Evolutionary conservation across 2,329 filamentous ascomycete genomes (phyloP).

Genomic region (Parastagonospora avenae): DNA sequence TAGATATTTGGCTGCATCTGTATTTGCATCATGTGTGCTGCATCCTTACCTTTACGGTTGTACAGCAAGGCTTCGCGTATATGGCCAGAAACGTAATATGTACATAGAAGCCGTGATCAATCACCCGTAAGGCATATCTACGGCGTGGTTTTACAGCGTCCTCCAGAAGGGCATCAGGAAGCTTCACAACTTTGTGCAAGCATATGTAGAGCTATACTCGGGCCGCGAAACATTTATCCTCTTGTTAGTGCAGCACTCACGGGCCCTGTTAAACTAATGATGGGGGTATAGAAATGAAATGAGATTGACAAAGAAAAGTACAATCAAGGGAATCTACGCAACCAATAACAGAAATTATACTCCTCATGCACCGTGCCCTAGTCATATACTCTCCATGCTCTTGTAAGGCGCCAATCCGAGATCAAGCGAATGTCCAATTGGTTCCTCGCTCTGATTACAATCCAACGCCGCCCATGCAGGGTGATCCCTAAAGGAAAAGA

Average conservation of each 20-base stretch:
- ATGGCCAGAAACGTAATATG: too few relatives aligned
- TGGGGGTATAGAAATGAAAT: constrained; percentile 2
- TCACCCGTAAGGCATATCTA: too few relatives aligned
- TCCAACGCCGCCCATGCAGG: constrained; percentile 14
- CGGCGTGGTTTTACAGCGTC: too few relatives aligned
- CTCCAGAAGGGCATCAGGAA: too few relatives aligned
- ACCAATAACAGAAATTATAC: not conserved
- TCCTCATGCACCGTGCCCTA: constrained; percentile 1
- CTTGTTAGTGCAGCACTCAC: too few relatives aligned
- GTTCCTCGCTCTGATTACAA: constrained; percentile 20
- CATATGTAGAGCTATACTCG: too few relatives aligned
- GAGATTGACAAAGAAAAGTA: constrained; percentile 22
- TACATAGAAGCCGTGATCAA: too few relatives aligned
- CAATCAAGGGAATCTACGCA: constrained; percentile 19
- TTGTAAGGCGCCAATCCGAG: not conserved
- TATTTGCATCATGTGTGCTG: too few relatives aligned
- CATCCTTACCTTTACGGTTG: too few relatives aligned
- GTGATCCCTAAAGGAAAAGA: not conserved
- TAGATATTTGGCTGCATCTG: not conserved
- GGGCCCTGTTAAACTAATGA: not conserved
- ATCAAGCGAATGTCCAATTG: constrained; percentile 23
- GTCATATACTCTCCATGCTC: constrained; percentile 3
- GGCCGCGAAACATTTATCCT: too few relatives aligned
- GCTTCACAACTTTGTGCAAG: too few relatives aligned
- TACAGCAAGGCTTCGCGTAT: too few relatives aligned